Evolutionary conservation across 768 basidiomycete species (phyloP).

Genomic region (Pulveroboletus frians): DNA sequence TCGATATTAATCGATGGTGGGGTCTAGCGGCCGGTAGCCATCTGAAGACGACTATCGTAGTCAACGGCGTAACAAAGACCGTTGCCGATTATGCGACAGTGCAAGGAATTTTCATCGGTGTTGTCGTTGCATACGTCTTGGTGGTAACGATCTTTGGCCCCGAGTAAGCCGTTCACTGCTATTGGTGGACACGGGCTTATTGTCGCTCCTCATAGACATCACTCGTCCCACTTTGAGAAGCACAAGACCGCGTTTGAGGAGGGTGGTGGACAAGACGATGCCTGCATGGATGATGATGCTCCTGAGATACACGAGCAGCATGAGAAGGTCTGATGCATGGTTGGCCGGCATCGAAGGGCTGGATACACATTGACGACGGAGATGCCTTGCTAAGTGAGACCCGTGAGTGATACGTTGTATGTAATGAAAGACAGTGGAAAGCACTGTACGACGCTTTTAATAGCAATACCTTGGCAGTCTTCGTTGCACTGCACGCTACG

Average conservation of each 20-base stretch:
- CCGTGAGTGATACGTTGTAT: no score
- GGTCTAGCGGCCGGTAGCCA: constrained; percentile 53
- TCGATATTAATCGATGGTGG: neutral
- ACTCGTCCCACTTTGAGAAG: constrained; percentile 80
- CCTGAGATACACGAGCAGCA: constrained; percentile 15
- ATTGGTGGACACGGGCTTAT: neutral
- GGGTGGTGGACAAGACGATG: constrained; percentile 57
- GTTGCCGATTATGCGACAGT: constrained; percentile 71
- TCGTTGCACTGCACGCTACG: no score
- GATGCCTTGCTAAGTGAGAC: neutral
- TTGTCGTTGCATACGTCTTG: constrained; percentile 72
- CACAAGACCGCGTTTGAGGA: constrained; percentile 75
- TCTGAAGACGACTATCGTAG: constrained; percentile 45
- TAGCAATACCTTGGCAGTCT: no score
- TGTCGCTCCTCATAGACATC: constrained; percentile 41
- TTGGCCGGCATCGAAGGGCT: neutral
- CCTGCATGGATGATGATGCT: constrained; percentile 25
- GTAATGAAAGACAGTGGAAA: no score
- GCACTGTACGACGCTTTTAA: no score
- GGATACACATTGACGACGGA: neutral
- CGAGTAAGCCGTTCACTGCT: constrained; percentile 43
- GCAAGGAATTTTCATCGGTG: constrained; percentile 86
- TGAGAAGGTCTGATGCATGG: constrained; percentile 21
- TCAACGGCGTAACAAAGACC: constrained; percentile 32
- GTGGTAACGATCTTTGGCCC: constrained; percentile 75